phyloP scores from a whole-genome alignment of 345 rosid genomes.

The Moricandia moricandioides region DNA sequence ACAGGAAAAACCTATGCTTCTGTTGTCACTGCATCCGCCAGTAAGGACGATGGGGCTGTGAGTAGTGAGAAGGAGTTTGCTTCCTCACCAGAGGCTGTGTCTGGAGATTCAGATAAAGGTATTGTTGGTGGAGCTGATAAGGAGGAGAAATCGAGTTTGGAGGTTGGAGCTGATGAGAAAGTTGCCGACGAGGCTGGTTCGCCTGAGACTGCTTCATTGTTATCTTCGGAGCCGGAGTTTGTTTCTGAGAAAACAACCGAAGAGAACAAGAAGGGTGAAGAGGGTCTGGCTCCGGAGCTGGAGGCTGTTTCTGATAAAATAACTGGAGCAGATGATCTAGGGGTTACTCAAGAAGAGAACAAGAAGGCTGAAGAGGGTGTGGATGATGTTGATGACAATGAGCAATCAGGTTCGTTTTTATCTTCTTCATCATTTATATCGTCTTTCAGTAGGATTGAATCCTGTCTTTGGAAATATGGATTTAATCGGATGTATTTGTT shows the following conservation, averaged over 20 bases:
- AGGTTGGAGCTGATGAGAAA: slow-evolving; percentile 22
- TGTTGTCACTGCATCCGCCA: slow-evolving; percentile 31
- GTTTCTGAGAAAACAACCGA: slow-evolving; percentile 30
- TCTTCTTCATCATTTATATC: slow-evolving; percentile 1
- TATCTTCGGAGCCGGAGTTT: slow-evolving; percentile 24
- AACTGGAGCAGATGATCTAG: slow-evolving; percentile 11
- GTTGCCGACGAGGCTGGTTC: background rate
- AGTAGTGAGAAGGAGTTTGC: slow-evolving; percentile 56
- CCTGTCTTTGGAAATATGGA: slow-evolving; percentile 27
- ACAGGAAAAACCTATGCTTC: slow-evolving; percentile 34
- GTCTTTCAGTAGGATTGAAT: slow-evolving; percentile 11
- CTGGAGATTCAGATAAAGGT: slow-evolving; percentile 17
- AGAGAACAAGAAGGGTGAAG: slow-evolving; percentile 29
- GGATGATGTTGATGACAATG: background rate
- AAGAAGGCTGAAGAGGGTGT: background rate
- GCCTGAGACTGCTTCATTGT: slow-evolving; percentile 27
- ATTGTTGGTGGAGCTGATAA: slow-evolving; percentile 10
- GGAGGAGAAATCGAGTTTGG: slow-evolving; percentile 15
- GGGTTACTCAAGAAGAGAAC: slow-evolving; percentile 27
- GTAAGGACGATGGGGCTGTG: slow-evolving; percentile 41
- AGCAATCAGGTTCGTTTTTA: slow-evolving; percentile 48
- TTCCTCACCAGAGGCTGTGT: slow-evolving; percentile 30
- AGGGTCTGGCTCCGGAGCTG: slow-evolving; percentile 10
- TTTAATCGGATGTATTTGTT: slow-evolving; percentile 16
- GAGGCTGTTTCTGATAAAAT: slow-evolving; percentile 31